These are phyloP conservation scores for Gyrodon lividus DNA, from an alignment of 768 basidiomycete genomes.

Conservation along the genomic window DNA sequence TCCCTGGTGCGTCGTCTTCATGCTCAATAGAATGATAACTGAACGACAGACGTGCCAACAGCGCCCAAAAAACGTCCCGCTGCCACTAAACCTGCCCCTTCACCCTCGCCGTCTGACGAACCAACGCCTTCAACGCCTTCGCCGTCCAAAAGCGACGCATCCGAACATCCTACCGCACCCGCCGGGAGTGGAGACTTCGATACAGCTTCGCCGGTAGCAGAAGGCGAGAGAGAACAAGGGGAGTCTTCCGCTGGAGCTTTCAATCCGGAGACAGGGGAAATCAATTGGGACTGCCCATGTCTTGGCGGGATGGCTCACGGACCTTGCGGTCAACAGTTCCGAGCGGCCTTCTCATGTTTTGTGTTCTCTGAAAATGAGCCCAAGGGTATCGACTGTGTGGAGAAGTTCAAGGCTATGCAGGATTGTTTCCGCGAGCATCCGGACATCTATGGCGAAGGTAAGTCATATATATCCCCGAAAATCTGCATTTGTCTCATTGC, in stretches of 20 bases:
- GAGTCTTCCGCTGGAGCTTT: slow-evolving; percentile 57
- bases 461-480: slow-evolving; percentile 26
- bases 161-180: slow-evolving; percentile 2
- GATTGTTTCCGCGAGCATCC: slow-evolving; percentile 96
- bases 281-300: slow-evolving; percentile 99
- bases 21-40: not conserved
- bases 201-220: slow-evolving; percentile 7
- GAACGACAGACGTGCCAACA: slow-evolving; percentile 3
- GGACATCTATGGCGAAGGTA: slow-evolving; percentile 93
- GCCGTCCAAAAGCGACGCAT: slow-evolving; percentile 20
- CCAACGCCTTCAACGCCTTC: slow-evolving; percentile 14
- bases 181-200: slow-evolving; percentile 10
- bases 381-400: slow-evolving; percentile 97
- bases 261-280: slow-evolving; percentile 97
- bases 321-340: slow-evolving; percentile 91
- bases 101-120: slow-evolving; percentile 18
- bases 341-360: slow-evolving; percentile 96
- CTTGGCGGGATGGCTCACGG: slow-evolving; percentile 99
- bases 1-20: slow-evolving; percentile 24
- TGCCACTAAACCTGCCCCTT: not conserved
- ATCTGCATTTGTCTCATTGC: slow-evolving; percentile 4
- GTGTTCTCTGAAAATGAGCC: slow-evolving; percentile 92
- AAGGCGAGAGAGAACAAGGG: slow-evolving; percentile 27
- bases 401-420: slow-evolving; percentile 97
- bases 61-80: slow-evolving; percentile 17